Conservation (phyloP, 768 basidiomycete species). For the Hebeloma cylindrosporum region DNA sequence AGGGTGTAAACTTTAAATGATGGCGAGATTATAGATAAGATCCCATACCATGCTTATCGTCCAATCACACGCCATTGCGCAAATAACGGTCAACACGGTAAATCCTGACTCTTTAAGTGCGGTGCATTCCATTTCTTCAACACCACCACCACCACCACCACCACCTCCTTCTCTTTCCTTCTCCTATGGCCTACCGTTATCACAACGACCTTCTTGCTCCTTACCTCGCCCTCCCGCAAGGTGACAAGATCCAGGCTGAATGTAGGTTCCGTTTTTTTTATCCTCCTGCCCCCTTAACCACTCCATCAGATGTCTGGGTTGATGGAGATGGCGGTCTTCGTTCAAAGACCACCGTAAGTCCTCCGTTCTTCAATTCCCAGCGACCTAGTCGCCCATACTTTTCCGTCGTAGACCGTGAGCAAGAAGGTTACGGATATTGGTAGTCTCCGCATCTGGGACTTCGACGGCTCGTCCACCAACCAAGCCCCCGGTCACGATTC, state of each 20-base stretch:
- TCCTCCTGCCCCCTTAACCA: conserved; percentile 18
- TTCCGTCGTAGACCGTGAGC: conserved; percentile 87
- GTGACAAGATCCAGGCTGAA: conserved; percentile 92
- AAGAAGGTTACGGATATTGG: conserved; percentile 86
- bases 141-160: conserved; percentile 22
- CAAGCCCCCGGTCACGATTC: conserved; percentile 96
- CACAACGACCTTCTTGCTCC: conserved; percentile 86
- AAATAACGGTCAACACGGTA: conserved; percentile 33
- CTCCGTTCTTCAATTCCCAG: conserved; percentile 11
- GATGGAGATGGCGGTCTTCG: conserved; percentile 94
- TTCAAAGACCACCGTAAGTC: conserved; percentile 89
- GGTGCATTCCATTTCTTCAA: conserved; percentile 22
- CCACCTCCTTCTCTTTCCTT: conserved; percentile 22
- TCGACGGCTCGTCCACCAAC: conserved; percentile 96
- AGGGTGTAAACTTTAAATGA: too few species aligned
- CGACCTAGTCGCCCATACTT: conserved; percentile 5
- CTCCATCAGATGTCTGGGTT: conserved; percentile 87
- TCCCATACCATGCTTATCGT: conserved; percentile 36
- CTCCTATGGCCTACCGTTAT: conserved; percentile 45
- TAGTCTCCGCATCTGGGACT: conserved; percentile 97
- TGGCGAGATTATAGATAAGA: conserved; percentile 1
- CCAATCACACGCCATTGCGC: conserved; percentile 38
- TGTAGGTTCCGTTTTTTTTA: conserved; percentile 46
- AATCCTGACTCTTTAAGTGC: conserved; percentile 22
- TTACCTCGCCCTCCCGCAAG: conserved; percentile 87